Conservation (phyloP, 73 alveolate species). For the Symbiodinium natans region DNA sequence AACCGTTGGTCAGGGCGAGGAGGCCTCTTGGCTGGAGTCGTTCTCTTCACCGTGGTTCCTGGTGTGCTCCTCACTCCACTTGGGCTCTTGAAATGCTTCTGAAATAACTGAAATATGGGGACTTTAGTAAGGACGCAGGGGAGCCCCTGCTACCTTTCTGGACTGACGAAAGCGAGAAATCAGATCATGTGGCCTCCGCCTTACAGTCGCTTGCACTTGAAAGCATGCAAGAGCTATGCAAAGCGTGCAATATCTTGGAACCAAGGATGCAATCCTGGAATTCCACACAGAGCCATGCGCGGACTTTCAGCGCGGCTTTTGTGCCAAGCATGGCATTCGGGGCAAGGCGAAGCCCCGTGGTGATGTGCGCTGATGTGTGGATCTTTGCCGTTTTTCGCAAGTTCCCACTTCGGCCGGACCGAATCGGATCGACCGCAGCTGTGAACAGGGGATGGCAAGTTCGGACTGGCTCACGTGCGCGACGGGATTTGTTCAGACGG, state of each 20-base stretch:
- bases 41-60: background rate
- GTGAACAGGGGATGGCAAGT: too few relatives aligned
- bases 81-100: background rate
- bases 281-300: slow-evolving; percentile 71
- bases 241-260: background rate
- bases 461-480: background rate
- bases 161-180: slow-evolving; percentile 50
- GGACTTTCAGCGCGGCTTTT: slow-evolving; percentile 86
- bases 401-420: too few relatives aligned
- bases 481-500: too few relatives aligned
- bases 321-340: slow-evolving; percentile 75
- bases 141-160: slow-evolving; percentile 68
- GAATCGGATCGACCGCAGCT: too few relatives aligned
- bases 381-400: too few relatives aligned
- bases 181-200: slow-evolving; percentile 41
- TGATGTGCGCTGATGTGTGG: too few relatives aligned
- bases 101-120: background rate
- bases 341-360: slow-evolving; percentile 12
- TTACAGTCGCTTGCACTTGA: background rate
- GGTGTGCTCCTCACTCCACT: slow-evolving; percentile 27
- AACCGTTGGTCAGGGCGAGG: slow-evolving; percentile 51
- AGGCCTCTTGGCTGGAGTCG: slow-evolving; percentile 81
- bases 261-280: slow-evolving; percentile 59
- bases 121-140: background rate
- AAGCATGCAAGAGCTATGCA: background rate